phyloP scores from a whole-genome alignment of 2,329 filamentous ascomycete species.

The Hortaea sp. region DNA sequence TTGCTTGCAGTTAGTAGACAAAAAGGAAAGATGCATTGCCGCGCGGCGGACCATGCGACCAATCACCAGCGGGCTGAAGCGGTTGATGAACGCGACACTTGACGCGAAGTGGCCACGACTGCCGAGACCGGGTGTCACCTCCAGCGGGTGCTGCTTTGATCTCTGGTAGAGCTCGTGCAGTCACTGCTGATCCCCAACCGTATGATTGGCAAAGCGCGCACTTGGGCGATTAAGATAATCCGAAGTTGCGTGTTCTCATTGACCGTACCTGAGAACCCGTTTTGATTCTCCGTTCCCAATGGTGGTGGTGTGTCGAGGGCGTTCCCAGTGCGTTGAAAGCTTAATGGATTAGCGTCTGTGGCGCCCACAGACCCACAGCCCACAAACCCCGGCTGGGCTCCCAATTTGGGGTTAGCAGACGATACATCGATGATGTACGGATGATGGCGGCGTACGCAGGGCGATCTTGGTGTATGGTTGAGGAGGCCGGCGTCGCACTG shows the following conservation, averaged over 20 bases:
- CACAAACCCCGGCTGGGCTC: background rate
- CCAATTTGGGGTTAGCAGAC: background rate
- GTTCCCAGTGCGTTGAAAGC: background rate
- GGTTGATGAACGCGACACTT: background rate
- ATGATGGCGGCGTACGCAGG: background rate
- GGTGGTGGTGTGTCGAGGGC: no score
- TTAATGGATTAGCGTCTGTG: background rate
- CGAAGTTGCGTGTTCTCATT: no score
- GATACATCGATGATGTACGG: constrained; percentile 3
- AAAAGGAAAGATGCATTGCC: background rate
- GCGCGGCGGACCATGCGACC: background rate
- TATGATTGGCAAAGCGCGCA: no score
- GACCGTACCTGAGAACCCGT: no score
- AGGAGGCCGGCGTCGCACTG: background rate
- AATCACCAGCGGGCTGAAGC: background rate
- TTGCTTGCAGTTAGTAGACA: background rate
- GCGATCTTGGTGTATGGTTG: background rate
- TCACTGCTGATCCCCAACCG: no score
- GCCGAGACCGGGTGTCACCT: background rate
- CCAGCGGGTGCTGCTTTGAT: no score
- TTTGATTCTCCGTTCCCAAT: no score
- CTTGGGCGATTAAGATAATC: no score
- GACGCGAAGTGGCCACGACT: background rate
- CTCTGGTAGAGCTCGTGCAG: no score
- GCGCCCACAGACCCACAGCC: background rate